Evolutionary conservation across 768 basidiomycete genomes (phyloP), one percentile per base, ranked within the genome.

Genomic region (Suillus discolor): DNA sequence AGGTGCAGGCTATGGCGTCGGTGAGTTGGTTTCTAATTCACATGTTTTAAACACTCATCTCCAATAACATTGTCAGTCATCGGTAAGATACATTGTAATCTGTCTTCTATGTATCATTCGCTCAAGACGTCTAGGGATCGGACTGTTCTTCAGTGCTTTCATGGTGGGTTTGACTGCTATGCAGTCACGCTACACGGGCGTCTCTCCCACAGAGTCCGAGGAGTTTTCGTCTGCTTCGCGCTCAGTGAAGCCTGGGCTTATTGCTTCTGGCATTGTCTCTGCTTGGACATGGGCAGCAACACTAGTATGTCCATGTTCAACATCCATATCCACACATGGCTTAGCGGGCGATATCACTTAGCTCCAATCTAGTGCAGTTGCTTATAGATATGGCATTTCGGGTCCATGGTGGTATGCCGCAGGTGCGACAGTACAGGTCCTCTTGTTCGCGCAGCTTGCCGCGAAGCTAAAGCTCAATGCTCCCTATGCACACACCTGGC

Each of bases 351-450:
- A 70, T 18, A 6, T 64, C 78, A 15, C 65, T 3, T 59, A 87
- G 86, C 80, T 94, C 2, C 92, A 94, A 85, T 90, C 88, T 38
- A 92, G 90, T 63, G 91, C 92, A 0, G 88, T 93, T 8, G 93
- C 89, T 0, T 97, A 96, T 76, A 89, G 90, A 71, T 94, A 87
- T 70, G 95, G 86, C 75, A 89, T 96, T 66, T 88, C 87, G 4
- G 94, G 93, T 0, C 92, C 93, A 0, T 95, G 91, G 90, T 94
- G 92, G 90, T 96, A 96, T 70, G 94, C 92, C 7, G 87, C 91
- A 41, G 94, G 94, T n/a, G 94, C 93, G 28, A 91, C 90, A 0
- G 87, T 94, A 31, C 93, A 94, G 73, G 88, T 97, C 64, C 82
- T 96, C 34, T 86, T 97, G n/a, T 97, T 98, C 72, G 94, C 94